Conservation (phyloP, 768 basidiomycete species). For the Artomyces pyxidatus region DNA sequence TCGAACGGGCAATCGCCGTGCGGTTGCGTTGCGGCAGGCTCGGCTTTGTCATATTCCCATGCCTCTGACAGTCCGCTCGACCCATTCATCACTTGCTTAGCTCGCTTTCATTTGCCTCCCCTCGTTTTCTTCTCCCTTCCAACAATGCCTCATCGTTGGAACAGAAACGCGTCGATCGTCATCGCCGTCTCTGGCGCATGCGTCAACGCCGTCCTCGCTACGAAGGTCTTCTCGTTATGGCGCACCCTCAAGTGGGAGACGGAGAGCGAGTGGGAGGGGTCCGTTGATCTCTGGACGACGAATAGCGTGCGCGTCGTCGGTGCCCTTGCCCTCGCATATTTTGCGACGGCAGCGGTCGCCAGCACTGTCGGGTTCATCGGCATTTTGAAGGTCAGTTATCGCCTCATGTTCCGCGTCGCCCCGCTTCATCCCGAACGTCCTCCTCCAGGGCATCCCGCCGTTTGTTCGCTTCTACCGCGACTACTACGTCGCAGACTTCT, state of each 20-base stretch:
- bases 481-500: slow-evolving; percentile 73
- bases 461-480: slow-evolving; percentile 77
- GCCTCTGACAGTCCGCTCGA: no score
- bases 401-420: neutral
- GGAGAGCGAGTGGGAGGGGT: slow-evolving; percentile 43
- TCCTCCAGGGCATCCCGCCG: slow-evolving; percentile 45
- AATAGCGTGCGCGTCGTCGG: slow-evolving; percentile 44
- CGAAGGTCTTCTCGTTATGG: slow-evolving; percentile 36
- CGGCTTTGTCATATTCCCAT: neutral
- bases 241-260: slow-evolving; percentile 37
- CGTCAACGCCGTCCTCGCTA: slow-evolving; percentile 32
- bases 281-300: slow-evolving; percentile 30
- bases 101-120: neutral
- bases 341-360: slow-evolving; percentile 54
- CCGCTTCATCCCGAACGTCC: neutral
- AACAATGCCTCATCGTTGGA: slow-evolving; percentile 8
- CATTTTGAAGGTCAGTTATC: slow-evolving; percentile 49
- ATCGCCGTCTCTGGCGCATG: slow-evolving; percentile 32
- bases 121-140: neutral
- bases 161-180: slow-evolving; percentile 30
- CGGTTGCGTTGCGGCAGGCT: no score
- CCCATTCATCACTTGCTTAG: no score
- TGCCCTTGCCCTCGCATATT: slow-evolving; percentile 58
- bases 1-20: no score
- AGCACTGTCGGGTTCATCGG: slow-evolving; percentile 60